Percentiles rank a stretch among this genome's conserved stretches.
Evolutionary conservation across 2,329 filamentous ascomycete species (phyloP).

Genomic region (Trichoderma sp.): DNA sequence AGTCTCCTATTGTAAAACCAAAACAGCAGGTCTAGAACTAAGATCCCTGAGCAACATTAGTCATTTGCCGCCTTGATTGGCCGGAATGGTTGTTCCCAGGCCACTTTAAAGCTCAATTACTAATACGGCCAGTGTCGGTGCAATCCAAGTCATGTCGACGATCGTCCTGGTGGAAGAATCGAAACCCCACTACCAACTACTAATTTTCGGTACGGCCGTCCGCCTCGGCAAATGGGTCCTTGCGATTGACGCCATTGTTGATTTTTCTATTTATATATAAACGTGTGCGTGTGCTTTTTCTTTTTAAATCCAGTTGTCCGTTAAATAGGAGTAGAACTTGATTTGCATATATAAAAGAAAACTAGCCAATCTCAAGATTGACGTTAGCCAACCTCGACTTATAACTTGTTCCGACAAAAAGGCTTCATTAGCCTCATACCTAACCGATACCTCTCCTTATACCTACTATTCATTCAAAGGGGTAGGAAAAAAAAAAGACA

Average conservation of each 20-base stretch:
- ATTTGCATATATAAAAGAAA: background rate
- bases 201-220: background rate
- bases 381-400: background rate
- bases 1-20: background rate
- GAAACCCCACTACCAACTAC: too few species aligned
- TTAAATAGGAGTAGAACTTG: too few species aligned
- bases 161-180: background rate
- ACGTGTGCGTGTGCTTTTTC: too few species aligned
- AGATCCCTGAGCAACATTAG: background rate
- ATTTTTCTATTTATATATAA: too few species aligned
- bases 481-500: background rate
- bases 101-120: background rate
- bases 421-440: background rate
- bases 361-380: background rate
- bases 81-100: background rate
- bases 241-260: background rate
- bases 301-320: background rate
- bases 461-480: background rate
- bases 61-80: slow-evolving; percentile 2
- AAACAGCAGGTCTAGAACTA: slow-evolving; percentile 16
- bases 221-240: background rate
- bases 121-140: slow-evolving; percentile 1
- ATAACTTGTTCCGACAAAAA: background rate
- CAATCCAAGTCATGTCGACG: background rate
- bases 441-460: background rate